A percentile compares a stretch with the other conserved stretches of the same genome.
Evolutionary conservation across 495 filamentous ascomycete genomes (phyloP).

Genomic region (Daldinia grandis): DNA sequence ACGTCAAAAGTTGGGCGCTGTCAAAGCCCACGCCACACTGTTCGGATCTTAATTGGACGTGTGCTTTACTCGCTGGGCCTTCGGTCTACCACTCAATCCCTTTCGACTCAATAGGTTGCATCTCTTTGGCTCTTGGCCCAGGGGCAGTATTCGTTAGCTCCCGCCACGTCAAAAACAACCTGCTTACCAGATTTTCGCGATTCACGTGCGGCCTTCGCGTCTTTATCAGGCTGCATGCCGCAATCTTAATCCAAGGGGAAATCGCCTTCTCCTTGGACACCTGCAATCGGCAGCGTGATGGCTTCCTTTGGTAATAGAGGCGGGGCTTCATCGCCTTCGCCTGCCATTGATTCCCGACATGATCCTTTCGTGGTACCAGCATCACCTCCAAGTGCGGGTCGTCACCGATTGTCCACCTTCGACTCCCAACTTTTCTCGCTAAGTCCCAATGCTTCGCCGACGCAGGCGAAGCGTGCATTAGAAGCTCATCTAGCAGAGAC

Average conservation of each 20-base stretch:
- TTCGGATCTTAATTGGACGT: slow-evolving; percentile 34
- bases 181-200: slow-evolving; percentile 6
- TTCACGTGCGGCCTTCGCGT: slow-evolving; percentile 30
- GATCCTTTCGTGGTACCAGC: slow-evolving; percentile 58
- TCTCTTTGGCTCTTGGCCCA: slow-evolving; percentile 39
- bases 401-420: slow-evolving; percentile 80
- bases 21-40: slow-evolving; percentile 32
- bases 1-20: slow-evolving; percentile 36
- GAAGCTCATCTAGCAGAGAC: slow-evolving; percentile 93
- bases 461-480: slow-evolving; percentile 85
- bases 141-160: slow-evolving; percentile 34
- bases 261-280: slow-evolving; percentile 40
- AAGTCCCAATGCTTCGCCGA: slow-evolving; percentile 78
- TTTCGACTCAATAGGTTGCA: slow-evolving; percentile 7
- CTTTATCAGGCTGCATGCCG: slow-evolving; percentile 44
- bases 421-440: slow-evolving; percentile 80
- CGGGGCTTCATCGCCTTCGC: slow-evolving; percentile 26
- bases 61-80: slow-evolving; percentile 35
- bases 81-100: slow-evolving; percentile 33
- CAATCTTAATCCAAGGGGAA: slow-evolving; percentile 43
- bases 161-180: slow-evolving; percentile 38
- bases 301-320: slow-evolving; percentile 33
- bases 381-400: slow-evolving; percentile 55
- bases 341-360: slow-evolving; percentile 35
- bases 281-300: slow-evolving; percentile 36